Conservation (phyloP, 2,329 filamentous ascomycete genomes). For the Cladophialophora immunda region DNA sequence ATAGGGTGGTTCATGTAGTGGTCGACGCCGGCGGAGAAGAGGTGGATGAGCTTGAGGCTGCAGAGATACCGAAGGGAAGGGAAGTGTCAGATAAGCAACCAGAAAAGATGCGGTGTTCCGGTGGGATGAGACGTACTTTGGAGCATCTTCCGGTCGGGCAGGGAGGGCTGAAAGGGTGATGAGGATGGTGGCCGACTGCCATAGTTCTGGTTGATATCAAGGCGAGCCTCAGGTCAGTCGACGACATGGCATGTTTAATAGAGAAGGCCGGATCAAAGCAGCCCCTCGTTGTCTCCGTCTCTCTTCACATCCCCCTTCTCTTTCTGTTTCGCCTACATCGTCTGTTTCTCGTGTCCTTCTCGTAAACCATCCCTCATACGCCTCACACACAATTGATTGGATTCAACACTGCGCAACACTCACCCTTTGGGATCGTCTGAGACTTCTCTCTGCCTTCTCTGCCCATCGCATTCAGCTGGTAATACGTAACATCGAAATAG, state of each 20-base stretch:
- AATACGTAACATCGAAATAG: conserved; percentile 56
- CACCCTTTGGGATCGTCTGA: conserved; percentile 35
- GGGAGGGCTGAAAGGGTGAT: conserved; percentile 60
- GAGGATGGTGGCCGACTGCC: conserved; percentile 56
- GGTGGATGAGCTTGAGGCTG: conserved; percentile 61
- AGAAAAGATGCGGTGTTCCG: not conserved
- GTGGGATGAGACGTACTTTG: conserved; percentile 37
- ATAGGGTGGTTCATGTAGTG: conserved; percentile 62
- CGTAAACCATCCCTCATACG: not conserved
- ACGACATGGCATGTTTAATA: too few species aligned
- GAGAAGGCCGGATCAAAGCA: not conserved
- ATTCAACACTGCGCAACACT: conserved; percentile 15
- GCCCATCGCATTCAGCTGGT: conserved; percentile 41
- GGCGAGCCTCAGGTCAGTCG: conserved; percentile 6
- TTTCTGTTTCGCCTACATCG: not conserved
- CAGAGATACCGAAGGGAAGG: conserved; percentile 38
- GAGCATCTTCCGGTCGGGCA: conserved; percentile 43
- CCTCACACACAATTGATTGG: not conserved
- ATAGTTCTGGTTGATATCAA: conserved; percentile 47
- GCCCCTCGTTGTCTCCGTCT: not conserved
- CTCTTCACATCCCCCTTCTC: not conserved
- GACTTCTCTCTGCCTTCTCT: conserved; percentile 8
- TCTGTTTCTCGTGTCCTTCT: not conserved
- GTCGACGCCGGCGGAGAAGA: conserved; percentile 67
- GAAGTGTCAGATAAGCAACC: not conserved